Conservation (phyloP, 306 rosid species). For the Quillaja saponaria region DNA sequence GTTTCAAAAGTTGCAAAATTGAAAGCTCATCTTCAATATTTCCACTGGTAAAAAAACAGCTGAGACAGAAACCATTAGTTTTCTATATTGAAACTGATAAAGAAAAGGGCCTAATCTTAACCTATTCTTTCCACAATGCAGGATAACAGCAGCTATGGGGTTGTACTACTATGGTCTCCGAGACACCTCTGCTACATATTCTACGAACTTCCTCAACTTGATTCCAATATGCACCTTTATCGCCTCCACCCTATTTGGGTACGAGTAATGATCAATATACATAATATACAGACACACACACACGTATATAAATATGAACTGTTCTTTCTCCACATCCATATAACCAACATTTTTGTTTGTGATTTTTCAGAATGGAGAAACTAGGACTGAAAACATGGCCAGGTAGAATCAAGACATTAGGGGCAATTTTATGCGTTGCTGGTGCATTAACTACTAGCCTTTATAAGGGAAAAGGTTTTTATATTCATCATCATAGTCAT, state of each 20-base stretch:
- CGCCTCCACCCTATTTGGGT: constrained; percentile 47
- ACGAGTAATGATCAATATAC: neutral
- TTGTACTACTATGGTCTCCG: constrained; percentile 61
- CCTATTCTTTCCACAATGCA: constrained; percentile 22
- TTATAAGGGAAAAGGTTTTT: constrained; percentile 51
- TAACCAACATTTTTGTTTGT: neutral
- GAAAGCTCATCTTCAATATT: too few relatives aligned
- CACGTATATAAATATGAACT: neutral
- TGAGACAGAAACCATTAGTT: too few relatives aligned
- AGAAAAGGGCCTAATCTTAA: too few relatives aligned
- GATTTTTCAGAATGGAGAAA: constrained; percentile 44
- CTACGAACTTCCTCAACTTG: constrained; percentile 60
- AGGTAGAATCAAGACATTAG: constrained; percentile 47
- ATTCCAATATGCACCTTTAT: constrained; percentile 59
- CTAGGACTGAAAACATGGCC: constrained; percentile 25
- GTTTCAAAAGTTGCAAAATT: too few relatives aligned
- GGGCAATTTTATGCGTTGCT: constrained; percentile 56
- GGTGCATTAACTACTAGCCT: constrained; percentile 52
- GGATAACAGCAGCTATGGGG: constrained; percentile 56
- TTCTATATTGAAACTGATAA: too few relatives aligned
- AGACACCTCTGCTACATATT: constrained; percentile 69
- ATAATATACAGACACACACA: neutral
- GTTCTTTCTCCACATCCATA: neutral
- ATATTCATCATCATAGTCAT: constrained; percentile 34
- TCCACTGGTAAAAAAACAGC: too few relatives aligned